Conservation (phyloP, 176 grass and related monocot species). For the maize (Zea mays) region Zm-B73-REFERENCE-NAM-5.0 NC_050102.1:135972501-135973000, state of each 20-base stretch:
- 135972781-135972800: conserved; percentile 20
- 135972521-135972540: conserved; percentile 70
- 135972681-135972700: conserved; percentile 52
- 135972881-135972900: not conserved
- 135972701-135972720: conserved; percentile 27
- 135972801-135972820: conserved; percentile 20
- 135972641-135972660: conserved; percentile 10
- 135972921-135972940: conserved; percentile 5
- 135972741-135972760: not conserved
- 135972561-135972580: conserved; percentile 60
- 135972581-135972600: conserved; percentile 65
- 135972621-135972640: not conserved
- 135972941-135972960: not conserved
- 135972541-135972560: conserved; percentile 56
- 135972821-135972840: conserved; percentile 41
- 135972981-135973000: not conserved
- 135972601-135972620: conserved; percentile 63
- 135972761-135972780: conserved; percentile 33
- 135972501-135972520: conserved; percentile 46
- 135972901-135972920: conserved; percentile 22
- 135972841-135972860: conserved; percentile 32
- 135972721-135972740: conserved; percentile 33
- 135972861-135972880: not conserved
- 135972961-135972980: not conserved
- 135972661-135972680: conserved; percentile 29